These are phyloP conservation scores for Aspergillus carbonarius DNA, from an alignment of 2,329 filamentous ascomycete genomes.

Conservation along the genomic window DNA sequence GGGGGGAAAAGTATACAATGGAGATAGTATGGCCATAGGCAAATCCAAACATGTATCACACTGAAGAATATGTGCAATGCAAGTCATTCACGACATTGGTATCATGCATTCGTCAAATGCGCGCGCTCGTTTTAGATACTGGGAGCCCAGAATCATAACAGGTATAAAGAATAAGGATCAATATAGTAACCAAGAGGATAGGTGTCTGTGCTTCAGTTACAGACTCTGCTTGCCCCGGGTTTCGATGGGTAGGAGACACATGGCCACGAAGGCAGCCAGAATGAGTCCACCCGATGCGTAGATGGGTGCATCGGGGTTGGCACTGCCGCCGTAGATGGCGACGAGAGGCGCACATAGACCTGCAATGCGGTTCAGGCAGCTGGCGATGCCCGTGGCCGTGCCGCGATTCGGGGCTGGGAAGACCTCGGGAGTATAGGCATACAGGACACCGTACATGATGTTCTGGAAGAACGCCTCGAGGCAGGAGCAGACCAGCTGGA, in stretches of 20 bases:
- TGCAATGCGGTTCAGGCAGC: slow-evolving; percentile 46
- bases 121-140: background rate
- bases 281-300: slow-evolving; percentile 47
- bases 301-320: slow-evolving; percentile 44
- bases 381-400: slow-evolving; percentile 53
- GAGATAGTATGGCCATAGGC: background rate
- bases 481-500: slow-evolving; percentile 53
- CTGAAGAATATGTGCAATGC: background rate
- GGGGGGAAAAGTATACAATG: background rate
- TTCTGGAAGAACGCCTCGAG: slow-evolving; percentile 59
- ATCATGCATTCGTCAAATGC: background rate
- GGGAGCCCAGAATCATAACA: background rate
- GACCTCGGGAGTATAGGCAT: slow-evolving; percentile 60
- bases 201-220: slow-evolving; percentile 19
- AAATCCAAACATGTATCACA: background rate
- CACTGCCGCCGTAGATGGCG: slow-evolving; percentile 40
- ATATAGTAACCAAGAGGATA: background rate
- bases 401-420: slow-evolving; percentile 58
- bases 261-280: slow-evolving; percentile 46
- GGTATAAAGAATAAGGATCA: background rate
- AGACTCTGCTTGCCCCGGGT: slow-evolving; percentile 46
- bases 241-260: slow-evolving; percentile 48
- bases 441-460: slow-evolving; percentile 58
- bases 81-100: slow-evolving; percentile 1
- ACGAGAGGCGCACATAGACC: slow-evolving; percentile 48